Evolutionary conservation across 805 yeast genomes (phyloP).

Genomic region (Phaffomyces thermotolerans): DNA sequence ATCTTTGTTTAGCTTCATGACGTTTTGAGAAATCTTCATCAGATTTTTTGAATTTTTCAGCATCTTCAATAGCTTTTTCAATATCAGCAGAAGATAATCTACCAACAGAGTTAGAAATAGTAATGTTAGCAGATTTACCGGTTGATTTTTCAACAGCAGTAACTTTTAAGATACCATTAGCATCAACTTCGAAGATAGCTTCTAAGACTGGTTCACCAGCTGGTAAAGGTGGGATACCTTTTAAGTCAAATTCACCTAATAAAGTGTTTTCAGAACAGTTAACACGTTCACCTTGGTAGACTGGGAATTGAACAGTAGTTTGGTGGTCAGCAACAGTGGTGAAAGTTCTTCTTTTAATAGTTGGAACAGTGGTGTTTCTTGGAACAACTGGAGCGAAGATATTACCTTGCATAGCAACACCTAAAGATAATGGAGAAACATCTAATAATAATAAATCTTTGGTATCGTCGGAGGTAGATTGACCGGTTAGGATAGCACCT

Average conservation of each 20-base stretch:
- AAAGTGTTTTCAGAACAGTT: conserved; percentile 92
- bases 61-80: conserved; percentile 97
- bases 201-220: conserved; percentile 99
- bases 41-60: conserved; percentile 97
- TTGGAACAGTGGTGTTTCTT: conserved; percentile 51
- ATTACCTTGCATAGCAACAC: conserved; percentile 99
- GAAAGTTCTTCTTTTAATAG: conserved; percentile 95
- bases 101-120: conserved; percentile 98
- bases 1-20: conserved; percentile 98
- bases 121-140: conserved; percentile 96
- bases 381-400: conserved; percentile 86
- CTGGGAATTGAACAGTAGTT: conserved; percentile 97
- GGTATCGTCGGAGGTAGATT: conserved; percentile 95
- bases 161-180: conserved; percentile 99
- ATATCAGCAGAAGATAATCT: conserved; percentile 94
- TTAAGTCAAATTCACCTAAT: conserved; percentile 92
- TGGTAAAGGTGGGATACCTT: conserved; percentile 96
- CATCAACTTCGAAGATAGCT: conserved; percentile 98
- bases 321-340: conserved; percentile 97
- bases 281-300: conserved; percentile 97
- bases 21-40: conserved; percentile 99
- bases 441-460: conserved; percentile 91
- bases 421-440: conserved; percentile 95
- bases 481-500: conserved; percentile 95
- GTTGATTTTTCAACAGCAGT: conserved; percentile 98